These are phyloP conservation scores for Pleurotus tuber-regium DNA, from an alignment of 768 basidiomycete species.

Conservation along the genomic window DNA sequence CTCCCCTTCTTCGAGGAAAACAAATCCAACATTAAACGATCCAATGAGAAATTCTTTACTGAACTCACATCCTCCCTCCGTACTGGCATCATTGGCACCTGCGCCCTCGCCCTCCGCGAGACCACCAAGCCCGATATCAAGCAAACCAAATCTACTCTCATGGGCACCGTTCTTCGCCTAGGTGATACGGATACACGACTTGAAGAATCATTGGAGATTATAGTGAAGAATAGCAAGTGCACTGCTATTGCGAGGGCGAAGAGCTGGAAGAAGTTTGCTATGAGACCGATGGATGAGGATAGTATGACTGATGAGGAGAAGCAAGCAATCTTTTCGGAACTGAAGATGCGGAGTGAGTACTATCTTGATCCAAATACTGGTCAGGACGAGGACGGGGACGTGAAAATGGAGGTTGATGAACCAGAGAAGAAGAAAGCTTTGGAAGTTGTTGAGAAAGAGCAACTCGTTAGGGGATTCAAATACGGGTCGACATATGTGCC, in stretches of 20 bases:
- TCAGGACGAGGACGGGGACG: slow-evolving; percentile 36
- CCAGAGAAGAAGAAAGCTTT: slow-evolving; percentile 32
- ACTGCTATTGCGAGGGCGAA: slow-evolving; percentile 70
- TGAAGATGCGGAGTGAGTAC: slow-evolving; percentile 55
- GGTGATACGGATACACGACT: slow-evolving; percentile 68
- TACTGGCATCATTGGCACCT: slow-evolving; percentile 59
- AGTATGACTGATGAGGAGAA: slow-evolving; percentile 33
- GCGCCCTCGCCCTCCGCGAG: slow-evolving; percentile 62
- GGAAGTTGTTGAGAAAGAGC: slow-evolving; percentile 71
- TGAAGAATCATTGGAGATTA: slow-evolving; percentile 74
- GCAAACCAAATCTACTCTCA: slow-evolving; percentile 61
- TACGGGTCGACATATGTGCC: slow-evolving; percentile 90
- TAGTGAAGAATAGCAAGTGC: slow-evolving; percentile 76
- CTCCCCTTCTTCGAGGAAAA: slow-evolving; percentile 59
- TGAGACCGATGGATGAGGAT: slow-evolving; percentile 33
- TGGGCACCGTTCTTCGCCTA: slow-evolving; percentile 66
- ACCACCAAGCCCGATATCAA: slow-evolving; percentile 63
- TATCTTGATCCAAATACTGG: slow-evolving; percentile 41
- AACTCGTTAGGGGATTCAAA: slow-evolving; percentile 80
- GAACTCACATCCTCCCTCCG: slow-evolving; percentile 39
- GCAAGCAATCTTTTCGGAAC: slow-evolving; percentile 35
- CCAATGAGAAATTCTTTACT: slow-evolving; percentile 74
- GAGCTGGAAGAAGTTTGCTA: slow-evolving; percentile 74
- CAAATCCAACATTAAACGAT: slow-evolving; percentile 69
- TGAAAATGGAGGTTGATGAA: slow-evolving; percentile 38